Percentiles rank a stretch among this genome's conserved stretches.
Evolutionary conservation across 352 stramenopile species (phyloP).

Genomic region (Albugo candida): DNA sequence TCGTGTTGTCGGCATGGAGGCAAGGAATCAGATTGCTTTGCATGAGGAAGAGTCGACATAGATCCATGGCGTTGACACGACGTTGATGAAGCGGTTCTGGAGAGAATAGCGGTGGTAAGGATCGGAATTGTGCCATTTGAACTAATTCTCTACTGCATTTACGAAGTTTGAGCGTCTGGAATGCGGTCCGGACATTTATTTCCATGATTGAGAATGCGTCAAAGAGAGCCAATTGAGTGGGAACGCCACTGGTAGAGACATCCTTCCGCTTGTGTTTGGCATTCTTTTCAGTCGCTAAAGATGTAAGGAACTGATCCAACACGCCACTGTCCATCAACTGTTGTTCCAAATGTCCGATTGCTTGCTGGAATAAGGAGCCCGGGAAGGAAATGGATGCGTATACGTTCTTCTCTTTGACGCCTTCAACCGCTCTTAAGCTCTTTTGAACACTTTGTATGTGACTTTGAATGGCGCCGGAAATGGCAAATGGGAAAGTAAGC

Average conservation of each 20-base stretch:
- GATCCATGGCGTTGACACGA: not conserved
- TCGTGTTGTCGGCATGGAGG: slow-evolving; percentile 23
- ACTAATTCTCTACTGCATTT: not conserved
- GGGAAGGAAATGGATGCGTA: slow-evolving; percentile 6
- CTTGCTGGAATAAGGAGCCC: slow-evolving; percentile 45
- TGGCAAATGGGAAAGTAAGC: slow-evolving; percentile 33
- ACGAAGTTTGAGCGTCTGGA: slow-evolving; percentile 13
- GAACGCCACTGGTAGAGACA: slow-evolving; percentile 15
- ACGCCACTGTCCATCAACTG: slow-evolving; percentile 51
- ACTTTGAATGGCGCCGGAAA: slow-evolving; percentile 30
- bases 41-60: slow-evolving; percentile 43
- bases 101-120: not conserved
- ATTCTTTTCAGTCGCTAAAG: slow-evolving; percentile 8
- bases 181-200: slow-evolving; percentile 57
- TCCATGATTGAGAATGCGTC: slow-evolving; percentile 79
- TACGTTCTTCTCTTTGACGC: not conserved
- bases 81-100: not conserved
- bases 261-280: slow-evolving; percentile 16
- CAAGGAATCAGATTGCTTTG: slow-evolving; percentile 31
- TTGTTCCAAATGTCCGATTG: slow-evolving; percentile 43
- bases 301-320: slow-evolving; percentile 60
- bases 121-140: not conserved
- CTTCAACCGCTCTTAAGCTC: slow-evolving; percentile 12
- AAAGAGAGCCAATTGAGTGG: slow-evolving; percentile 56
- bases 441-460: slow-evolving; percentile 45